Conservation (phyloP, 164 flowering plant genomes). For the Chloranthus sessilifolius region DNA sequence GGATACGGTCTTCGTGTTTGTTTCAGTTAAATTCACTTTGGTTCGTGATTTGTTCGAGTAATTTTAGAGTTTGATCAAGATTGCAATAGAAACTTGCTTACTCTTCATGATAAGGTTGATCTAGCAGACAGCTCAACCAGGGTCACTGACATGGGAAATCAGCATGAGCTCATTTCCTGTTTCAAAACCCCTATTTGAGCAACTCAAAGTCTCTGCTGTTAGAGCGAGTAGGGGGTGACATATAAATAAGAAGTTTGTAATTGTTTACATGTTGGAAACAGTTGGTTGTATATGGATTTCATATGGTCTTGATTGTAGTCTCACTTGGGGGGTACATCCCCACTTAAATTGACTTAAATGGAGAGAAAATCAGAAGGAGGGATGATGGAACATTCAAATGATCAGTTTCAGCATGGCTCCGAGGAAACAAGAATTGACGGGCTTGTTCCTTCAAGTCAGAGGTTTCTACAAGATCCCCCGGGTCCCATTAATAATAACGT, state of each 20-base stretch:
- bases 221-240: background rate
- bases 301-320: conserved; percentile 7
- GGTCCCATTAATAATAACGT: conserved; percentile 28
- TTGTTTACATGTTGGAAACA: background rate
- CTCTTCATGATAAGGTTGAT: too few species aligned
- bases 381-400: conserved; percentile 31
- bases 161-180: too few species aligned
- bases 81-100: too few species aligned
- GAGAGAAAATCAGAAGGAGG: conserved; percentile 33
- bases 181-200: too few species aligned
- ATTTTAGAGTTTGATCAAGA: too few species aligned
- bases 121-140: too few species aligned
- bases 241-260: background rate
- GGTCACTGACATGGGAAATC: too few species aligned
- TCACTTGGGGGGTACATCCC: conserved; percentile 14
- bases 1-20: too few species aligned
- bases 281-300: conserved; percentile 5
- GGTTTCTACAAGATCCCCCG: conserved; percentile 39
- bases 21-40: too few species aligned
- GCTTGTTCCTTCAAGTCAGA: conserved; percentile 31
- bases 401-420: conserved; percentile 28
- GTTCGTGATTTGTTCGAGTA: too few species aligned
- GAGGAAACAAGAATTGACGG: conserved; percentile 40
- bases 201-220: too few species aligned
- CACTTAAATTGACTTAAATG: conserved; percentile 19